Evolutionary conservation across 2,329 filamentous ascomycete species (phyloP).

Genomic region (Pseudocercospora macadamiae): DNA sequence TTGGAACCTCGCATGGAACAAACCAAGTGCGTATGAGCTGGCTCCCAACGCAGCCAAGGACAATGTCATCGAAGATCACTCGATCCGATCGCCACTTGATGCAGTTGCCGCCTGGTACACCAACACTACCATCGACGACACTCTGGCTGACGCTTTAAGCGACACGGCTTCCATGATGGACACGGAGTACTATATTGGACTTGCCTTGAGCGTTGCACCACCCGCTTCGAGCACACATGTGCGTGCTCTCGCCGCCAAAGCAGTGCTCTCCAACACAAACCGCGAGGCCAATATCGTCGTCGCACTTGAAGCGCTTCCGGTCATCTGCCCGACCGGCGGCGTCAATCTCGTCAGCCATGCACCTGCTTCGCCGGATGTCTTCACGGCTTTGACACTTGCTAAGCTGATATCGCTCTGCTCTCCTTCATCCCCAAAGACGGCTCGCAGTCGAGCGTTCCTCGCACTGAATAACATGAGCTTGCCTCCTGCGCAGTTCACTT

Average conservation of each 20-base stretch:
- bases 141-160: slow-evolving; percentile 62
- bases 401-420: slow-evolving; percentile 57
- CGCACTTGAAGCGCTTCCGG: slow-evolving; percentile 57
- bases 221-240: slow-evolving; percentile 72
- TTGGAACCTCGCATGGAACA: slow-evolving; percentile 88
- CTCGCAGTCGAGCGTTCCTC: slow-evolving; percentile 43
- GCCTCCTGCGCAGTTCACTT: slow-evolving; percentile 43
- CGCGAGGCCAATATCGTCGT: slow-evolving; percentile 55
- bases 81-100: slow-evolving; percentile 84
- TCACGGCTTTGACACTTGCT: slow-evolving; percentile 60
- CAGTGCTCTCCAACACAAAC: slow-evolving; percentile 59
- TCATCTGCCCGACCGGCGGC: slow-evolving; percentile 30
- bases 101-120: slow-evolving; percentile 92
- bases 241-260: slow-evolving; percentile 61
- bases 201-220: slow-evolving; percentile 75
- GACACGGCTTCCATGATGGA: slow-evolving; percentile 47
- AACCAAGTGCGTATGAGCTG: slow-evolving; percentile 69
- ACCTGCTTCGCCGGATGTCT: slow-evolving; percentile 60
- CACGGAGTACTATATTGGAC: slow-evolving; percentile 59
- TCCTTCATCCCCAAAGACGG: slow-evolving; percentile 29
- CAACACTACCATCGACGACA: slow-evolving; percentile 69
- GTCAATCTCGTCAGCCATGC: slow-evolving; percentile 57
- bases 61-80: slow-evolving; percentile 79
- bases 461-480: slow-evolving; percentile 47
- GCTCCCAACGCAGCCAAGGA: slow-evolving; percentile 74